phyloP scores from a whole-genome alignment of 225 moss, liverwort and hornwort genomes.

The Marchantia paleacea region DNA sequence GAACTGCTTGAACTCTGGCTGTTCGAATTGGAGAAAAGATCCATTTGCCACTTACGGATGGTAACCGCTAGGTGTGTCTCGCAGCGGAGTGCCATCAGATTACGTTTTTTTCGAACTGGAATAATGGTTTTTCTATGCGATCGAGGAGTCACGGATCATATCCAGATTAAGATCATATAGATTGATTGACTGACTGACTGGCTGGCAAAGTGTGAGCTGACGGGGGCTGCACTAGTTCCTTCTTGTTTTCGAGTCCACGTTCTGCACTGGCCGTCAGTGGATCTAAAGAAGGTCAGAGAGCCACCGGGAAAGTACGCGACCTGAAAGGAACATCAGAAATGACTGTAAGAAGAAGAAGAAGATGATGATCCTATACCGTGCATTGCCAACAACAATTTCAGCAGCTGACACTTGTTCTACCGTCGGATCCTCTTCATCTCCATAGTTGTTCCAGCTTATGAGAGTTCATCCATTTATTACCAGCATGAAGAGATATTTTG shows the following conservation, averaged over 20 bases:
- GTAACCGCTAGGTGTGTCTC: too few species aligned
- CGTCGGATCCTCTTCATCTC: neutral
- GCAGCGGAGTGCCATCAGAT: too few species aligned
- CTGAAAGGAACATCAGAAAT: neutral
- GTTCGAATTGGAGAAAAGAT: too few species aligned
- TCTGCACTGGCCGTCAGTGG: neutral
- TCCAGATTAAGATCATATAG: too few species aligned
- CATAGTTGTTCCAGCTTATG: neutral
- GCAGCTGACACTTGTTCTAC: neutral
- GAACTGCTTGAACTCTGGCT: too few species aligned
- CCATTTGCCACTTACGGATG: too few species aligned
- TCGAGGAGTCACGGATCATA: too few species aligned
- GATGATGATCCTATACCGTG: neutral
- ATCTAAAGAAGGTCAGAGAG: neutral
- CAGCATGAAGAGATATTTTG: conserved; percentile 10
- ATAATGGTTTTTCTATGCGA: too few species aligned
- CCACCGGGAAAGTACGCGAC: neutral
- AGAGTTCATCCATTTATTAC: neutral
- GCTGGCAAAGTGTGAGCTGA: too few species aligned
- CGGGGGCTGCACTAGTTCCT: too few species aligned
- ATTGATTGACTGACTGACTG: too few species aligned
- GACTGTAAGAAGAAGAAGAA: neutral
- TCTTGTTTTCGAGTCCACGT: neutral
- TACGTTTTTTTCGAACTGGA: too few species aligned
- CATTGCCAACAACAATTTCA: neutral